Percentiles rank a stretch among this genome's conserved stretches.
phyloP scores from a whole-genome alignment of 139 green algal species.

The Trebouxia sp. region DNA sequence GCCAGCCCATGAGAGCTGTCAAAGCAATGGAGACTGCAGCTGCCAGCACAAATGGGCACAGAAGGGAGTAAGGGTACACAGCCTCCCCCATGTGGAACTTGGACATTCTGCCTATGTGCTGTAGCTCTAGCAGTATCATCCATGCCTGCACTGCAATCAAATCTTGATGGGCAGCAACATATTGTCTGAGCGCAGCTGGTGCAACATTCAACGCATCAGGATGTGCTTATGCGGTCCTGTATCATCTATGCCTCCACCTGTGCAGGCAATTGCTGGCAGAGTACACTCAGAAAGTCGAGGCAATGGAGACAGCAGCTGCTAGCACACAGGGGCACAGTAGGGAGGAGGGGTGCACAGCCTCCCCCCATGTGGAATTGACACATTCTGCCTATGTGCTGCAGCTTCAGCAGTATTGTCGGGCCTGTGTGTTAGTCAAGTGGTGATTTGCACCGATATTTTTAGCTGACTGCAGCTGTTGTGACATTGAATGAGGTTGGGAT shows the following conservation, averaged over 20 bases:
- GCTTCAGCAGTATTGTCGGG: neutral
- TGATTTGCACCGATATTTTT: neutral
- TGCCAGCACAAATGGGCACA: neutral
- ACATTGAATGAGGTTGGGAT: neutral
- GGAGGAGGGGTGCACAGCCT: neutral
- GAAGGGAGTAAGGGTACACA: neutral
- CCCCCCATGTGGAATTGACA: neutral
- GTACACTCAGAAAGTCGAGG: too few relatives aligned
- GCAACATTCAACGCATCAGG: too few relatives aligned
- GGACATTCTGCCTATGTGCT: neutral
- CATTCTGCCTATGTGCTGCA: neutral
- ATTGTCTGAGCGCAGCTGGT: neutral
- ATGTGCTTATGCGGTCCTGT: too few relatives aligned
- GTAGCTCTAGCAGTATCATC: neutral
- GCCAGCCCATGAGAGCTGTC: slow-evolving; percentile 4
- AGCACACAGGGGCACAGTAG: neutral
- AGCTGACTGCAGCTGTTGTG: neutral
- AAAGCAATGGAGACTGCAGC: slow-evolving; percentile 16
- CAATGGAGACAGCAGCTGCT: neutral
- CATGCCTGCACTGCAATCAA: neutral
- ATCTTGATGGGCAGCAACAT: neutral
- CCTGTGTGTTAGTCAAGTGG: too few relatives aligned
- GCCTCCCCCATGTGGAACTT: neutral
- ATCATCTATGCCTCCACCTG: too few relatives aligned
- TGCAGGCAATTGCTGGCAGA: too few relatives aligned